Percentiles rank a stretch among this genome's conserved stretches.
Conservation (phyloP, 2,329 filamentous ascomycete species). For the Malbranchea cinnamomea region DNA sequence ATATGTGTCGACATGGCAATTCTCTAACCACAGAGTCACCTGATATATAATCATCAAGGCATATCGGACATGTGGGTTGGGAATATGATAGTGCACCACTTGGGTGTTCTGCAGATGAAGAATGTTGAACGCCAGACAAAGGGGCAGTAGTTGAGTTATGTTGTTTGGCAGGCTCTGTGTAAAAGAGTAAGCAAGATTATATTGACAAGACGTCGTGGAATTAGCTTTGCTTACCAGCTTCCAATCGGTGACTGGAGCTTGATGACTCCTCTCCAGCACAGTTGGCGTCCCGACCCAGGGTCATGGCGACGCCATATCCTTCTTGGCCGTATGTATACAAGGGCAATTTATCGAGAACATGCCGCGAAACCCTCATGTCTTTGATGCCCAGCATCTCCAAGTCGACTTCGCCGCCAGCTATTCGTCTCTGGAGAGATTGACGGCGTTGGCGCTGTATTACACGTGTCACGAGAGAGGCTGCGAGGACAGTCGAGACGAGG, state of each 20-base stretch:
- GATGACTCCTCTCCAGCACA: no score
- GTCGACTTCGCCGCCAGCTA: slow-evolving; percentile 67
- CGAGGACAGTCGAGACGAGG: slow-evolving; percentile 50
- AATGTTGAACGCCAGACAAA: no score
- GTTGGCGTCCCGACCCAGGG: no score
- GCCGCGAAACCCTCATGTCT: slow-evolving; percentile 57
- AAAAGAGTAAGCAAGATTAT: no score
- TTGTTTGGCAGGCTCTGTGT: no score
- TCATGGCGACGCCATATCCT: slow-evolving; percentile 3
- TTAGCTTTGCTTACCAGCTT: no score
- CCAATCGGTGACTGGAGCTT: no score
- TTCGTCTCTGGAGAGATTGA: slow-evolving; percentile 50
- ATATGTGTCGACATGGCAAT: slow-evolving; percentile 81
- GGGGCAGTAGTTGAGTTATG: no score
- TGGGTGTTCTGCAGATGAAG: not conserved
- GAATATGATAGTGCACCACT: slow-evolving; percentile 30
- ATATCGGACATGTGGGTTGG: slow-evolving; percentile 82
- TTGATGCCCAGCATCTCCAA: slow-evolving; percentile 77
- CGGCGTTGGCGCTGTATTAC: slow-evolving; percentile 59
- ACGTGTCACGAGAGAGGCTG: slow-evolving; percentile 61
- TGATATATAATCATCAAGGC: slow-evolving; percentile 63
- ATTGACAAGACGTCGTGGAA: no score
- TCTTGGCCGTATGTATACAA: slow-evolving; percentile 54
- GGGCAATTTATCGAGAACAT: slow-evolving; percentile 59
- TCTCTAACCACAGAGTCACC: slow-evolving; percentile 62